Conservation (phyloP, 371 early-diverging fungal species). For the Nosema muscidifuracis region DNA sequence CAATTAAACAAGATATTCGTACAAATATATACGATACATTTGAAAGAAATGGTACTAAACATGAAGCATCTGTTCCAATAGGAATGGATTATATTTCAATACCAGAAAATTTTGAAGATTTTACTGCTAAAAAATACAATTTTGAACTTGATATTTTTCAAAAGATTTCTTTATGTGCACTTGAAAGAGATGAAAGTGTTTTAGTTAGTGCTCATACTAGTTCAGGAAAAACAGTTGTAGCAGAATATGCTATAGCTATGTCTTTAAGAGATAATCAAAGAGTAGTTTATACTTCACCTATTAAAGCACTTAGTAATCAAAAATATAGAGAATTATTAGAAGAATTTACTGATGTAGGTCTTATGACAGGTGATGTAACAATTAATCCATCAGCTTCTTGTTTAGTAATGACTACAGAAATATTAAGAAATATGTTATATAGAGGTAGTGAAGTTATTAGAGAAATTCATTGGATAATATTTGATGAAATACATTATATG, state of each 20-base stretch:
- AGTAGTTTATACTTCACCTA: conserved; percentile 97
- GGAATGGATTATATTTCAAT: conserved; percentile 42
- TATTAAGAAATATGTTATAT: conserved; percentile 95
- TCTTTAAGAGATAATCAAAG: conserved; percentile 81
- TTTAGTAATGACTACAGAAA: conserved; percentile 99
- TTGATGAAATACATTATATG: conserved; percentile 99
- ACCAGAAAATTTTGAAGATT: conserved; percentile 61
- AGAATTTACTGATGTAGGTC: conserved; percentile 90
- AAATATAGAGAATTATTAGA: conserved; percentile 93
- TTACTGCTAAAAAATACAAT: conserved; percentile 74
- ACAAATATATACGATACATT: conserved; percentile 28
- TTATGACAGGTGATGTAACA: conserved; percentile 99
- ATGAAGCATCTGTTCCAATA: conserved; percentile 59
- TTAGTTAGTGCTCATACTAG: conserved; percentile 95
- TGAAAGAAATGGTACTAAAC: conserved; percentile 48
- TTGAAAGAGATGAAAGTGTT: conserved; percentile 88
- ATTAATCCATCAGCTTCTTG: conserved; percentile 91
- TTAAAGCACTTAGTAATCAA: conserved; percentile 97
- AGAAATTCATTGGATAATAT: conserved; percentile 97
- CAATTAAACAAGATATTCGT: conserved; percentile 31
- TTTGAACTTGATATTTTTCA: conserved; percentile 97
- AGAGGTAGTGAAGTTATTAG: conserved; percentile 92
- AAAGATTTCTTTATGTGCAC: conserved; percentile 74
- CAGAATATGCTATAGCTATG: conserved; percentile 97
- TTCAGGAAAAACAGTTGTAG: conserved; percentile 98